A percentile compares a stretch with the other conserved stretches of the same genome.
Evolutionary conservation across 768 basidiomycete species (phyloP).

Genomic region (Bullera alba): DNA sequence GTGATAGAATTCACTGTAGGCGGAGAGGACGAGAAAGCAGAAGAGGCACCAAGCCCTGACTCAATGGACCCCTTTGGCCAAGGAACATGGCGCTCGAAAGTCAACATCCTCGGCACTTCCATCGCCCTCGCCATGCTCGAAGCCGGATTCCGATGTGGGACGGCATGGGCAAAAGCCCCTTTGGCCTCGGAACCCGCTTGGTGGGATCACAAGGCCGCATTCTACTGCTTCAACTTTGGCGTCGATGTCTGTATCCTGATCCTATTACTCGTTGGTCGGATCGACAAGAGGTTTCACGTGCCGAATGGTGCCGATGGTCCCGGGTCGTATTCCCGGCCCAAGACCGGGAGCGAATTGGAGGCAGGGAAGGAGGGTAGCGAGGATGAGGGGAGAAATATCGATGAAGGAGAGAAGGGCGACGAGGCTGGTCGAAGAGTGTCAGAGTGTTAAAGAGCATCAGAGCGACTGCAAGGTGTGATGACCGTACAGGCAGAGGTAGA

Average conservation of each 20-base stretch:
- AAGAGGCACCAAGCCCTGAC: background rate
- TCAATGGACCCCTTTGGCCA: constrained; percentile 1
- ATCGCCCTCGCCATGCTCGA: constrained; percentile 4
- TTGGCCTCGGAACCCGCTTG: constrained; percentile 6
- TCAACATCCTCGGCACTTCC: background rate
- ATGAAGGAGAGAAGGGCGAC: too few species aligned
- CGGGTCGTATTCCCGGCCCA: background rate
- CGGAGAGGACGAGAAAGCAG: too few species aligned
- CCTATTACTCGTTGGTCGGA: background rate
- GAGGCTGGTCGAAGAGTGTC: too few species aligned
- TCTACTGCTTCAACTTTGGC: constrained; percentile 9
- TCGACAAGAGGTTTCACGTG: constrained; percentile 5
- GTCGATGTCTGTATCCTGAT: constrained; percentile 5
- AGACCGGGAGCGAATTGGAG: background rate
- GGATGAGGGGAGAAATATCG: too few species aligned
- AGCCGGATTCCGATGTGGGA: constrained; percentile 9
- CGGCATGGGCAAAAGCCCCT: constrained; percentile 3
- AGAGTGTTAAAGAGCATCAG: too few species aligned
- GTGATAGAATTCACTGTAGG: too few species aligned
- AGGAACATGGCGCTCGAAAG: constrained; percentile 1
- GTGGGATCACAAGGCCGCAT: constrained; percentile 10
- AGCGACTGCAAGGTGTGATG: too few species aligned
- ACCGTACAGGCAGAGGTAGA: too few species aligned
- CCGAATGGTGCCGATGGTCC: constrained; percentile 7
- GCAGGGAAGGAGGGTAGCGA: too few species aligned